phyloP scores from a whole-genome alignment of 1,284 basidiomycete genomes.

The Ceratobasidium sp. region DNA sequence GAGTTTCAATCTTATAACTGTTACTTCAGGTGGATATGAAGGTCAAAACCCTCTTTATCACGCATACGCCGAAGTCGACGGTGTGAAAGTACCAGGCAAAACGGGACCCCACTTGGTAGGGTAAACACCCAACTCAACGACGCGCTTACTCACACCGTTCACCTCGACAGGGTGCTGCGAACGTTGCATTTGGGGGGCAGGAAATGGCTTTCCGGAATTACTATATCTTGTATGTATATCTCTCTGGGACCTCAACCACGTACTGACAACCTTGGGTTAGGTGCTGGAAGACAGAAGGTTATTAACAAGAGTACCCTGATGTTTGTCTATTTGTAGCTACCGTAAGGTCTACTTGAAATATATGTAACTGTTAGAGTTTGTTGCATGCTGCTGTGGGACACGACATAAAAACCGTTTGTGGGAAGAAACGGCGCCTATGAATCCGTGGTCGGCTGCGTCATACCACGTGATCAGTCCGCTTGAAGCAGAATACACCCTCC shows the following conservation, averaged over 20 bases:
- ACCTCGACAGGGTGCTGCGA: conserved; percentile 21
- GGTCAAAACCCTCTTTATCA: conserved; percentile 38
- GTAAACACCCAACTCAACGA: background rate
- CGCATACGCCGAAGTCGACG: conserved; percentile 31
- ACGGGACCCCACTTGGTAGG: conserved; percentile 40
- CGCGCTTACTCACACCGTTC: background rate
- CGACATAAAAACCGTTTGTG: no score
- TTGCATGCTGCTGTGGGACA: no score
- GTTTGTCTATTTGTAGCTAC: background rate
- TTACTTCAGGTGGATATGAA: conserved; percentile 40
- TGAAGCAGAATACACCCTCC: background rate
- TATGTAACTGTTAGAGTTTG: no score
- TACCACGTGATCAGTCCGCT: conserved; percentile 5
- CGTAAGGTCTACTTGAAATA: background rate
- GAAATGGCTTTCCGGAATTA: conserved; percentile 31
- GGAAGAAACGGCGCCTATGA: background rate
- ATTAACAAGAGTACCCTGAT: background rate
- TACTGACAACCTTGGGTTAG: background rate
- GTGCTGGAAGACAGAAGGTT: conserved; percentile 29
- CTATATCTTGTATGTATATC: conserved; percentile 34
- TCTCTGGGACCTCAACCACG: background rate
- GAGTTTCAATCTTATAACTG: background rate
- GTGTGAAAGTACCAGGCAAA: conserved; percentile 42
- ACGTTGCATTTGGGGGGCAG: conserved; percentile 36
- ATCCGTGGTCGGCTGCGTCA: background rate